phyloP scores from a whole-genome alignment of 2,329 filamentous ascomycete genomes.

The Xylaria sp. region DNA sequence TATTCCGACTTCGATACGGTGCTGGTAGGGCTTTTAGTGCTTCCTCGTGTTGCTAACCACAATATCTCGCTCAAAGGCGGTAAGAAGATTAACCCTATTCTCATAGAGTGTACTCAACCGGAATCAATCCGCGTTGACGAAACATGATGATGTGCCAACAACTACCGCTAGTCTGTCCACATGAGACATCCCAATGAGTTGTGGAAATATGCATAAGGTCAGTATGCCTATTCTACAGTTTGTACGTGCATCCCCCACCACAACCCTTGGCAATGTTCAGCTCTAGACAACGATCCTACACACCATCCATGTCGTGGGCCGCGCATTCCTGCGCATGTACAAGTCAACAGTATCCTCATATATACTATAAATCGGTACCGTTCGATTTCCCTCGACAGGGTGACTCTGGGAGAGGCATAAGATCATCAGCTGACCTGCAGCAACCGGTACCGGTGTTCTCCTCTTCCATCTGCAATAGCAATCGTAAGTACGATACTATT shows the following conservation, averaged over 20 bases:
- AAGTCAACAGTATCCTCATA: not conserved
- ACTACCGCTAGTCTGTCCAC: too few relatives aligned
- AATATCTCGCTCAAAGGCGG: too few relatives aligned
- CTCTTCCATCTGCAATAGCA: not conserved
- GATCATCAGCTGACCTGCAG: slow-evolving; percentile 15
- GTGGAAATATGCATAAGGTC: not conserved
- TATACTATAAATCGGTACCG: not conserved
- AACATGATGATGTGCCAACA: too few relatives aligned
- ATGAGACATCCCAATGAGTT: not conserved
- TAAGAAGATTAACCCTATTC: too few relatives aligned
- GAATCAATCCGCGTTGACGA: too few relatives aligned
- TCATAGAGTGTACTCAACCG: too few relatives aligned
- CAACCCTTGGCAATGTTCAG: slow-evolving; percentile 26
- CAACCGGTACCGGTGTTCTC: slow-evolving; percentile 11
- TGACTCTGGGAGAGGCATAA: not conserved
- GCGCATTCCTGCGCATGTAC: not conserved
- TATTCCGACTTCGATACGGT: too few relatives aligned
- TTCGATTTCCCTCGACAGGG: not conserved
- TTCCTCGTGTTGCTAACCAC: too few relatives aligned
- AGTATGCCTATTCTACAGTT: not conserved
- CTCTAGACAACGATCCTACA: slow-evolving; percentile 19
- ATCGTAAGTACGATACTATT: not conserved
- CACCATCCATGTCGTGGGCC: not conserved
- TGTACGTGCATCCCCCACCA: slow-evolving; percentile 8
- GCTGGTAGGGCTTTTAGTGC: too few relatives aligned